Evolutionary conservation across 2,329 filamentous ascomycete species (phyloP).

Genomic region (Beauveria brongniartii): DNA sequence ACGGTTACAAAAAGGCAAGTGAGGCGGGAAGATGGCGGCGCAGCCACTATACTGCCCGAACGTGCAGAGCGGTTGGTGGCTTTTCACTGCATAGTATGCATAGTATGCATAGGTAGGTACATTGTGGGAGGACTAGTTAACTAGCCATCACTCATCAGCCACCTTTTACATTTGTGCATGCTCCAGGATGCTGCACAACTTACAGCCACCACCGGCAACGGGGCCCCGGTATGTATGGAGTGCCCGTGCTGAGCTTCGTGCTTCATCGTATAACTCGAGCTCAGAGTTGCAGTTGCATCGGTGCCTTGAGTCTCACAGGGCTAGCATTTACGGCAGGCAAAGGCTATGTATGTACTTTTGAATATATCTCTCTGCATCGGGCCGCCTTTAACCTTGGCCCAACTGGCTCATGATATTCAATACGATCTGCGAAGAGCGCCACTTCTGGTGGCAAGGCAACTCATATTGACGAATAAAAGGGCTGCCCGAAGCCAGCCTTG

Average conservation of each 20-base stretch:
- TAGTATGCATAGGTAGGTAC: background rate
- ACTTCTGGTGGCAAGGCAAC: no score
- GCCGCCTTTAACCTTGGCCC: background rate
- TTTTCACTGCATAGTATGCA: background rate
- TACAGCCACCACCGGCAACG: no score
- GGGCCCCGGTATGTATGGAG: no score
- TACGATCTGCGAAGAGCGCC: no score
- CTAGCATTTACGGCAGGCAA: background rate
- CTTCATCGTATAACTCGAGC: background rate
- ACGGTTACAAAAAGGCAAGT: background rate
- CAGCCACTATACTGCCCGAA: background rate
- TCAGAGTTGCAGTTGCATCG: background rate
- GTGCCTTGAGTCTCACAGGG: background rate
- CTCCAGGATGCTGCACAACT: no score
- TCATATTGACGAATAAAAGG: no score
- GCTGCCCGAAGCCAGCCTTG: no score
- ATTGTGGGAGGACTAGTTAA: background rate
- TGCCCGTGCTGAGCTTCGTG: background rate
- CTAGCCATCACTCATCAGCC: background rate
- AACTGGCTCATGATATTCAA: no score
- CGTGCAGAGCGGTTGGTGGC: background rate
- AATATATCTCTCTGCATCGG: background rate
- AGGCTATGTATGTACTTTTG: background rate
- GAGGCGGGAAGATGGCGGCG: constrained; percentile 2
- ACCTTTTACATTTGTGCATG: constrained; percentile 1